Conservation (phyloP, 768 basidiomycete genomes). For the Pleurotus giganteus region DNA sequence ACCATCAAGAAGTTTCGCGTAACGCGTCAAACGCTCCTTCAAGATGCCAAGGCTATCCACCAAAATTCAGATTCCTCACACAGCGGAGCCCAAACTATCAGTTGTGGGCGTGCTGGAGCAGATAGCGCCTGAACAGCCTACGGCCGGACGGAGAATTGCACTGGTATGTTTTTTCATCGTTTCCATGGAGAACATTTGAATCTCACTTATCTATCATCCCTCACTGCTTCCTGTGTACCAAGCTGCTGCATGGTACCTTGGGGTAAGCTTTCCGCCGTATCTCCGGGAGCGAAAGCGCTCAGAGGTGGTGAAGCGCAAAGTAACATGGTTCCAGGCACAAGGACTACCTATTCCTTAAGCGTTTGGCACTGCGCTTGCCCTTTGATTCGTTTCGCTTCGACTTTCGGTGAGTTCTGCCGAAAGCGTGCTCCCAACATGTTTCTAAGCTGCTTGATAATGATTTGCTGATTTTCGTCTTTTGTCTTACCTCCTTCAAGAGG, state of each 20-base stretch:
- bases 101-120: conserved; percentile 67
- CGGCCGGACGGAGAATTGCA: conserved; percentile 59
- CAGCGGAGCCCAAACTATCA: conserved; percentile 35
- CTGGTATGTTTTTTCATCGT: conserved; percentile 44
- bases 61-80: conserved; percentile 53
- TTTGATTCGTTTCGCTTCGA: conserved; percentile 86
- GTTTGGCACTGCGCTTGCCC: conserved; percentile 60
- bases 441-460: conserved; percentile 4
- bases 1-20: no score
- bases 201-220: conserved; percentile 3
- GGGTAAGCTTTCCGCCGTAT: conserved; percentile 50
- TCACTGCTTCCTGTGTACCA: conserved; percentile 14
- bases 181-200: conserved; percentile 8
- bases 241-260: conserved; percentile 81
- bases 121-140: conserved; percentile 44
- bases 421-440: conserved; percentile 1
- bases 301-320: conserved; percentile 20
- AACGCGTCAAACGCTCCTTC: no score
- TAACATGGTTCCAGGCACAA: conserved; percentile 58
- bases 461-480: neutral
- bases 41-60: conserved; percentile 33
- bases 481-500: conserved; percentile 42
- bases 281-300: conserved; percentile 19
- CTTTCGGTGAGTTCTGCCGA: conserved; percentile 59
- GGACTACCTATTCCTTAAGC: conserved; percentile 80